These are phyloP conservation scores for Cystobasidium tubakii DNA, from an alignment of 768 basidiomycete species.

Conservation along the genomic window DNA sequence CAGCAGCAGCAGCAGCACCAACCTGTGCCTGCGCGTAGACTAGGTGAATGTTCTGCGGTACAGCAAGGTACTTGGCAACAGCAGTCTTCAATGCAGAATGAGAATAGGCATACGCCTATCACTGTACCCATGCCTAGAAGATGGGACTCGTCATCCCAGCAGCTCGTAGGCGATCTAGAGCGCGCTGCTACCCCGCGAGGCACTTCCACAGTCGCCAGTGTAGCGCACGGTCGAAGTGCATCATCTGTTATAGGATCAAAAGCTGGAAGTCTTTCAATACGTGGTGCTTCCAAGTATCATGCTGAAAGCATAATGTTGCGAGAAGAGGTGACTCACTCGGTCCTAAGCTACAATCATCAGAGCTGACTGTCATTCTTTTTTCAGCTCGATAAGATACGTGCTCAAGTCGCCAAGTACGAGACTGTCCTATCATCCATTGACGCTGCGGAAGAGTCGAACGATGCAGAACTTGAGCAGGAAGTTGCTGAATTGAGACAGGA, in stretches of 20 bases:
- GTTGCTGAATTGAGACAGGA: neutral
- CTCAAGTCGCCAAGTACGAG: neutral
- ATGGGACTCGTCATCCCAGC: neutral
- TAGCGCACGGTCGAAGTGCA: neutral
- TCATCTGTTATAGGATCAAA: neutral
- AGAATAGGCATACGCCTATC: slow-evolving; percentile 3
- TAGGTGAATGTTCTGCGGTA: neutral
- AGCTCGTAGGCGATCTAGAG: slow-evolving; percentile 11
- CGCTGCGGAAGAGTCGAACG: neutral
- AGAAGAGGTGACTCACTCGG: neutral
- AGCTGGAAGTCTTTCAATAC: neutral
- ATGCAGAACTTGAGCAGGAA: neutral
- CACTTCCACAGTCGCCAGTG: neutral
- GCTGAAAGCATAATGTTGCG: slow-evolving; percentile 10
- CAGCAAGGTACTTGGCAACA: neutral
- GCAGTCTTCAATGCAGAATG: neutral
- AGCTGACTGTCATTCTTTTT: neutral
- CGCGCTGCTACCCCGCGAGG: slow-evolving; percentile 26
- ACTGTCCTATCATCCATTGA: neutral
- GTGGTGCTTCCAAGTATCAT: slow-evolving; percentile 22
- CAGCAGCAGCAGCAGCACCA: neutral
- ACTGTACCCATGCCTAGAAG: slow-evolving; percentile 9
- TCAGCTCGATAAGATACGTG: slow-evolving; percentile 5
- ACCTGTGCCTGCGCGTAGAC: neutral
- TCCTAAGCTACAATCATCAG: neutral